Percentiles rank a stretch among this genome's conserved stretches.
Conservation (phyloP, 1,284 basidiomycete species). For the Trichosporon faecale region DNA sequence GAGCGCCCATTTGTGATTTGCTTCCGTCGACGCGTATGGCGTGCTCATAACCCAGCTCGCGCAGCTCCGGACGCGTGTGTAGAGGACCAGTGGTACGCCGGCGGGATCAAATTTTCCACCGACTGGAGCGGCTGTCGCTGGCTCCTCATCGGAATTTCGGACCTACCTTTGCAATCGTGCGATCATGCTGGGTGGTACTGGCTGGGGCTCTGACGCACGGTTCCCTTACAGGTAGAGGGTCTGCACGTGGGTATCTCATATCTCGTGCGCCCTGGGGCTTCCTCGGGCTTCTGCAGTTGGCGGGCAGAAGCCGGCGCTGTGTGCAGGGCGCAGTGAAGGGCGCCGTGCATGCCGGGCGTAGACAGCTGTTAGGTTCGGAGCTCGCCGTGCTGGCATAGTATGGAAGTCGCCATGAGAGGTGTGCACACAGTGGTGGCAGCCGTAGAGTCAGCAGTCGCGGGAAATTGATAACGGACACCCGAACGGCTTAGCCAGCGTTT, state of each 20-base stretch:
- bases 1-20: not conserved
- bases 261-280: not conserved
- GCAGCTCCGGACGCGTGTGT: not conserved
- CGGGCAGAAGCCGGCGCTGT: not conserved
- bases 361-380: no score
- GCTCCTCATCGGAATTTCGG: conserved; percentile 4
- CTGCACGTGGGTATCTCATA: not conserved
- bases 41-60: not conserved
- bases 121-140: not conserved
- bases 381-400: no score
- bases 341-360: not conserved
- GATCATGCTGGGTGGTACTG: not conserved
- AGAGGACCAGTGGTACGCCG: not conserved
- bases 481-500: not conserved
- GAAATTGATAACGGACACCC: not conserved
- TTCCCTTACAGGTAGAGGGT: not conserved
- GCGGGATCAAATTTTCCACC: not conserved
- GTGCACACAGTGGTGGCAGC: no score
- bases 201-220: not conserved
- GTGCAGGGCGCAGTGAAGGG: not conserved
- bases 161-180: conserved; percentile 7
- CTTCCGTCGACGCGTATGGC: conserved; percentile 9
- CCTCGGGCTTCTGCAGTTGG: not conserved
- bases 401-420: no score
- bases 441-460: not conserved